Evolutionary conservation across 495 filamentous ascomycete genomes (phyloP).

Genomic region (Hyaloscypha hepaticicola): DNA sequence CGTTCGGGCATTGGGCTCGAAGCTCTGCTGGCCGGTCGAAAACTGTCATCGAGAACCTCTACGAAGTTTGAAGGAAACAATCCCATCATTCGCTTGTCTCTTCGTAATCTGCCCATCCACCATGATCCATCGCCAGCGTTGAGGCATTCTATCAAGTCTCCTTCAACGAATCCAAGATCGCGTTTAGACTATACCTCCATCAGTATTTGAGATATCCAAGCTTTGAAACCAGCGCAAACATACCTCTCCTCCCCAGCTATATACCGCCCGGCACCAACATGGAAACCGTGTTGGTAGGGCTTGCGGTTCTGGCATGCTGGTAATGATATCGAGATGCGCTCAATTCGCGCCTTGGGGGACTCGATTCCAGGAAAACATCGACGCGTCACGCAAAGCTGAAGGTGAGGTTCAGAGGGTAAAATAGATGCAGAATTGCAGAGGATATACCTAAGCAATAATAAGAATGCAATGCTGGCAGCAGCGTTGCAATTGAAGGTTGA

Average conservation of each 20-base stretch:
- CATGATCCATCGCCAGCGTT: constrained; percentile 97
- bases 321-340: constrained; percentile 7
- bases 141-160: constrained; percentile 95
- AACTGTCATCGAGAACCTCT: constrained; percentile 78
- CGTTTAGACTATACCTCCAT: constrained; percentile 64
- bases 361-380: constrained; percentile 7
- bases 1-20: constrained; percentile 66
- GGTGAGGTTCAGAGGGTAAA: background rate
- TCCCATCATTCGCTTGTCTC: constrained; percentile 85
- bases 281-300: constrained; percentile 81
- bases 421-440: background rate
- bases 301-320: constrained; percentile 70
- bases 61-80: constrained; percentile 98
- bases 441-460: background rate
- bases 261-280: constrained; percentile 93
- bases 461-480: background rate
- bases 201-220: constrained; percentile 2
- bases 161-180: constrained; percentile 95
- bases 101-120: constrained; percentile 91
- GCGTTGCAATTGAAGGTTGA: background rate
- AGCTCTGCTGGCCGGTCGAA: constrained; percentile 74
- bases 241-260: constrained; percentile 96
- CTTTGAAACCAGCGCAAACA: constrained; percentile 21
- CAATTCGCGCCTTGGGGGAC: constrained; percentile 7
- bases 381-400: background rate